Evolutionary conservation across 768 basidiomycete genomes (phyloP), one percentile per base, ranked within the genome.

Genomic region (Lentinula sp.): DNA sequence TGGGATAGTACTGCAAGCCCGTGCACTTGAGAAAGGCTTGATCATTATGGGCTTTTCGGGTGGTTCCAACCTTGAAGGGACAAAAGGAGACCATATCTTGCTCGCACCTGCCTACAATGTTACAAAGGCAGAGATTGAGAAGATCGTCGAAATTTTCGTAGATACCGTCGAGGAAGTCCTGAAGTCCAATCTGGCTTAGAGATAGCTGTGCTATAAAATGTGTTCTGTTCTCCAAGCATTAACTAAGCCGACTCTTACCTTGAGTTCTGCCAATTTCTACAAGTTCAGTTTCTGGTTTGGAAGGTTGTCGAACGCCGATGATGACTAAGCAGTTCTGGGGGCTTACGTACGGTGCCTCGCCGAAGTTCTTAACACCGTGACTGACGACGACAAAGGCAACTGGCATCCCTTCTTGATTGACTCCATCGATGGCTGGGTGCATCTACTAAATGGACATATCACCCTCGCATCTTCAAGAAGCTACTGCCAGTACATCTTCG

Each of bases 361-460:
- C 8, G 20, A 48, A 28, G 16, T 33, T 20, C 50, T 64, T 42
- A 28, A 63, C 36, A 54, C 53, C 53, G 55, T 45, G 55, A 56
- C 55, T 56, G 43, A 57, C 55, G 37, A 53, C 52, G 62, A 60
- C 52, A 43, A 55, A 50, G 23, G 35, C 59, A 50, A 52, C 20
- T 55, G 45, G 46, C 36, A 41, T 60, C 52, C 23, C 52, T 60
- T 63, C 51, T 57, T 65, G 45, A 53, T 56, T 62, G 36, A 62
- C 55, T 63, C 62, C 72, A 83, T 89, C 89, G 86, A 92, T 92
- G 90, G 90, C 90, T 86, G 86, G 84, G 85, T 75, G 86, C 81
- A 85, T 83, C 79, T 79, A 84, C 88, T 91, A 91, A 91, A 92
- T 92, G 90, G 90, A 92, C 87, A 85, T 88, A 85, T 83, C 83